A percentile compares a stretch with the other conserved stretches of the same genome.
phyloP scores from a whole-genome alignment of 1,284 basidiomycete species.

The Papiliotrema laurentii region DNA sequence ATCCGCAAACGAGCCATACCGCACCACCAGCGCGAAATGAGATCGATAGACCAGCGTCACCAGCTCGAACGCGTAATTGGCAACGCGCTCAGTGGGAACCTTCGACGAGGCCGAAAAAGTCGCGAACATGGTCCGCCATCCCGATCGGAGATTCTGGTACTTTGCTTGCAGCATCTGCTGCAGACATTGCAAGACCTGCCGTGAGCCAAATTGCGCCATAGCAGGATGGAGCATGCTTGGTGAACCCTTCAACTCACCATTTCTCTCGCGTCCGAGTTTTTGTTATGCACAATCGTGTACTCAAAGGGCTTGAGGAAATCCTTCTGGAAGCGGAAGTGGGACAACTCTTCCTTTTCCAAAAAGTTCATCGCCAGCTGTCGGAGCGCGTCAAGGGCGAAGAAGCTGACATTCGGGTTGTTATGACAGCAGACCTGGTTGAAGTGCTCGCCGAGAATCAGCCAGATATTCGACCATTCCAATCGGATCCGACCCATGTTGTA shows the following conservation, averaged over 20 bases:
- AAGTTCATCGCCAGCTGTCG: conserved; percentile 98
- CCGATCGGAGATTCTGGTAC: conserved; percentile 91
- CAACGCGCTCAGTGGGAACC: conserved; percentile 92
- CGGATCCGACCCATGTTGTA: conserved; percentile 99
- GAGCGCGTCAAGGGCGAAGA: conserved; percentile 96
- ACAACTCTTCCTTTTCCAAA: conserved; percentile 95
- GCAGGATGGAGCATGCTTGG: neutral
- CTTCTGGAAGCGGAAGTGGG: conserved; percentile 99
- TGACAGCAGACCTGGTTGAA: conserved; percentile 99
- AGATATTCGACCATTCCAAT: conserved; percentile 96
- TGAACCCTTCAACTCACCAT: conserved; percentile 68
- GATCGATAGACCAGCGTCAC: conserved; percentile 87
- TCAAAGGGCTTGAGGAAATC: conserved; percentile 98
- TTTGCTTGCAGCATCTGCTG: conserved; percentile 98
- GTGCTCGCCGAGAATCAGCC: conserved; percentile 97
- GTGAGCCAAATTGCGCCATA: neutral
- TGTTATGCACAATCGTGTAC: conserved; percentile 95
- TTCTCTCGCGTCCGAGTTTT: conserved; percentile 90
- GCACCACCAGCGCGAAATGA: conserved; percentile 85
- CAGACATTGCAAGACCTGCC: conserved; percentile 87
- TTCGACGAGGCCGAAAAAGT: conserved; percentile 95
- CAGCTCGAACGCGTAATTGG: conserved; percentile 92
- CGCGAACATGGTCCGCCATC: conserved; percentile 98
- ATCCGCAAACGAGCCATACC: conserved; percentile 91
- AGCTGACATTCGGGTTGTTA: conserved; percentile 92